phyloP scores from a whole-genome alignment of 2,329 filamentous ascomycete species.

The Rhynchosporium agropyri region DNA sequence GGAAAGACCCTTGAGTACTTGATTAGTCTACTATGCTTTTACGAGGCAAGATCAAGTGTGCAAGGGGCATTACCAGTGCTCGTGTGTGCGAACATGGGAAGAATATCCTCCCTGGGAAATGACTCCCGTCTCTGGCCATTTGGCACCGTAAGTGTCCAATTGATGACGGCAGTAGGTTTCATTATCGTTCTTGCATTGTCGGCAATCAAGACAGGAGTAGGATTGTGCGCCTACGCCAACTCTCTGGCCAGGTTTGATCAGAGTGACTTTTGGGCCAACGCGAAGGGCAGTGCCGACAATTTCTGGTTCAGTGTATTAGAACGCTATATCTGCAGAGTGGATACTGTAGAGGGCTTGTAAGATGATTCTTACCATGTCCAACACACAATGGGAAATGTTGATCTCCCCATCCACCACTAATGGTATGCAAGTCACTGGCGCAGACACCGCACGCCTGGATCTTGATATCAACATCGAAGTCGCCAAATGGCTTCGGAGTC shows the following conservation, averaged over 20 bases:
- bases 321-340: too few relatives aligned
- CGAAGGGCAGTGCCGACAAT: conserved; percentile 70
- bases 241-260: conserved; percentile 54
- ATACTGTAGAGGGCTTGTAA: too few relatives aligned
- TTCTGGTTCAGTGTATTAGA: conserved; percentile 46
- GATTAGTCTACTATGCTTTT: conserved; percentile 1
- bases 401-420: conserved; percentile 60
- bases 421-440: conserved; percentile 71
- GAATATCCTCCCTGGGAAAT: conserved; percentile 66
- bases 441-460: conserved; percentile 80
- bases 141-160: conserved; percentile 53
- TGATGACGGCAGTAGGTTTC: conserved; percentile 57
- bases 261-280: conserved; percentile 66
- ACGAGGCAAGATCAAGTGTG: conserved; percentile 34
- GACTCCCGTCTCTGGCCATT: conserved; percentile 61
- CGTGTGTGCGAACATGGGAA: conserved; percentile 71
- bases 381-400: conserved; percentile 55
- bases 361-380: conserved; percentile 48
- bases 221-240: conserved; percentile 59
- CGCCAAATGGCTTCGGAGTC: conserved; percentile 82
- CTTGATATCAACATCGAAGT: conserved; percentile 86
- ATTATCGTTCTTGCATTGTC: conserved; percentile 56
- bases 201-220: conserved; percentile 56
- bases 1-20: conserved; percentile 26
- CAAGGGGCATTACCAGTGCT: conserved; percentile 60